Conservation (phyloP, 2,329 filamentous ascomycete genomes). For the Chaetoscypha palmicola region DNA sequence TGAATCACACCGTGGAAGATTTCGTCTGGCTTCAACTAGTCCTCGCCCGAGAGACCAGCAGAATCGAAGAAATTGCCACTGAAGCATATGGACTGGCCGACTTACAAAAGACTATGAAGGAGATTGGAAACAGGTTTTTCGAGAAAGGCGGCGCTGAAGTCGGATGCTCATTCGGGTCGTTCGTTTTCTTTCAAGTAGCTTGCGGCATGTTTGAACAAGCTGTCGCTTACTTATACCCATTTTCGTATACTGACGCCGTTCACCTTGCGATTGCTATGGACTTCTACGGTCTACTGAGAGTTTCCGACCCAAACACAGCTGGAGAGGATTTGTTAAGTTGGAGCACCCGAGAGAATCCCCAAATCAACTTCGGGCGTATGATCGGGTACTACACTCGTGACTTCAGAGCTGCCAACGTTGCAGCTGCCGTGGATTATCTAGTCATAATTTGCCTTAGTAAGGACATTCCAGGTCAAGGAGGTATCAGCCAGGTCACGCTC, state of each 20-base stretch:
- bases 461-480: slow-evolving; percentile 67
- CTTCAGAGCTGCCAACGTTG: slow-evolving; percentile 85
- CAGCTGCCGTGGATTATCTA: slow-evolving; percentile 89
- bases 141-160: slow-evolving; percentile 66
- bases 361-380: slow-evolving; percentile 92
- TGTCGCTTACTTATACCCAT: slow-evolving; percentile 81
- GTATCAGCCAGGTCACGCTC: slow-evolving; percentile 68
- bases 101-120: slow-evolving; percentile 72
- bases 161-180: slow-evolving; percentile 75
- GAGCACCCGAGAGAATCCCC: slow-evolving; percentile 63
- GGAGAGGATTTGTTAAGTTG: slow-evolving; percentile 63
- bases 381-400: slow-evolving; percentile 93
- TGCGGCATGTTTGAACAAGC: slow-evolving; percentile 93
- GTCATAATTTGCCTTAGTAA: slow-evolving; percentile 85
- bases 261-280: slow-evolving; percentile 88
- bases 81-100: slow-evolving; percentile 59
- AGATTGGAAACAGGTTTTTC: slow-evolving; percentile 90
- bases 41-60: slow-evolving; percentile 58
- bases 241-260: slow-evolving; percentile 87
- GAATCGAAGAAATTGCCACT: slow-evolving; percentile 55
- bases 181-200: slow-evolving; percentile 86
- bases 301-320: slow-evolving; percentile 70
- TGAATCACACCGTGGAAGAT: slow-evolving; percentile 54
- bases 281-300: slow-evolving; percentile 83
- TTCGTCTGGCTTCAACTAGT: slow-evolving; percentile 69